Evolutionary conservation across 1,284 basidiomycete genomes (phyloP).

Genomic region (Pisolithus thermaeus): DNA sequence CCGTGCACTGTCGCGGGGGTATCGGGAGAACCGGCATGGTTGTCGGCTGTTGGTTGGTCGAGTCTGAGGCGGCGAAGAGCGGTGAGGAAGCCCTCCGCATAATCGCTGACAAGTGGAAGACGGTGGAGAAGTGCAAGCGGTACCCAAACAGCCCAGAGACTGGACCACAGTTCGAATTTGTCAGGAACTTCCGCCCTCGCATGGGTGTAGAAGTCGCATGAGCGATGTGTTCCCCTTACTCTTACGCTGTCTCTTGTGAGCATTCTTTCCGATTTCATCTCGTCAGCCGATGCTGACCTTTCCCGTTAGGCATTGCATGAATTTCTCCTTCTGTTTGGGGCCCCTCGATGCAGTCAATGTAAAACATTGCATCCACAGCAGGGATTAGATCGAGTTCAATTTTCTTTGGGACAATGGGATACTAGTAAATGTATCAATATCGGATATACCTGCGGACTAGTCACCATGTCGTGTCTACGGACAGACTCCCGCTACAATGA

Average conservation of each 20-base stretch:
- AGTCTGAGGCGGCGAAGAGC: conserved; percentile 52
- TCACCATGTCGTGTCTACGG: neutral
- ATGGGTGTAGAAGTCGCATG: conserved; percentile 21
- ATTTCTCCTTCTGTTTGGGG: neutral
- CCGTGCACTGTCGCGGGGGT: conserved; percentile 72
- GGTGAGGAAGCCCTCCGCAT: conserved; percentile 58
- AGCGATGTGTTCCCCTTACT: neutral
- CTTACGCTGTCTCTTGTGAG: neutral
- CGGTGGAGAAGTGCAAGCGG: conserved; percentile 67
- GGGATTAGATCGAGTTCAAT: neutral
- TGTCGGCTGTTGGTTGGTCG: conserved; percentile 72
- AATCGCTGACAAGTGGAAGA: conserved; percentile 64
- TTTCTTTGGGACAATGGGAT: neutral
- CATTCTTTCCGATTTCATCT: neutral
- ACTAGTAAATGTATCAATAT: neutral
- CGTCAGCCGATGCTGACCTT: neutral
- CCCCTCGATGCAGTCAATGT: conserved; percentile 1
- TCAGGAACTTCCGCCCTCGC: conserved; percentile 42
- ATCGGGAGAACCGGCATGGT: conserved; percentile 73
- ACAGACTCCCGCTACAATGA: neutral
- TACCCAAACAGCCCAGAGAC: conserved; percentile 76
- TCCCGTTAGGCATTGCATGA: neutral
- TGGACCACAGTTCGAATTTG: conserved; percentile 68
- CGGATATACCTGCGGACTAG: neutral
- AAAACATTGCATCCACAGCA: neutral